Conservation (phyloP, 2,329 filamentous ascomycete genomes). For the Beauveria asiatica region DNA sequence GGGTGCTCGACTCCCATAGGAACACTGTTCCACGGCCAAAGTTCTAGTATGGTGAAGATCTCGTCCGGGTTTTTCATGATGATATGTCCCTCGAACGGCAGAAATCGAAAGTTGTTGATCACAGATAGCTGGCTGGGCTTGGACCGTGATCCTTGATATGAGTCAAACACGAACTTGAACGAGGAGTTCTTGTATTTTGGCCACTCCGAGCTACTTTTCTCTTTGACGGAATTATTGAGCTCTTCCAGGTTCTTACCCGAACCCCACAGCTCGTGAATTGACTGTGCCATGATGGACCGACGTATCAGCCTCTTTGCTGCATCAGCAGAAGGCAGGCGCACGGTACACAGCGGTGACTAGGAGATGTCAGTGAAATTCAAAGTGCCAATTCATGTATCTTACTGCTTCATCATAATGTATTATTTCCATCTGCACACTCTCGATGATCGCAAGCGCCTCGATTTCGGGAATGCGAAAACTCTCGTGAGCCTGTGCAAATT, state of each 20-base stretch:
- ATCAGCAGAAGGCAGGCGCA: slow-evolving; percentile 56
- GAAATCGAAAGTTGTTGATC: slow-evolving; percentile 74
- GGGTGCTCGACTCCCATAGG: slow-evolving; percentile 44
- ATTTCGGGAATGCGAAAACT: slow-evolving; percentile 84
- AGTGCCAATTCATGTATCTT: slow-evolving; percentile 26
- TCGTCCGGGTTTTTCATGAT: slow-evolving; percentile 64
- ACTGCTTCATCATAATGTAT: slow-evolving; percentile 68
- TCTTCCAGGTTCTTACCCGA: slow-evolving; percentile 55
- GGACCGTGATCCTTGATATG: slow-evolving; percentile 67
- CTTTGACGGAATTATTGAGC: slow-evolving; percentile 58
- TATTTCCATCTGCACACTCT: slow-evolving; percentile 60
- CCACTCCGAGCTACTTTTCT: slow-evolving; percentile 54
- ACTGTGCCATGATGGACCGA: slow-evolving; percentile 73
- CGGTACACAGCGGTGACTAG: slow-evolving; percentile 79
- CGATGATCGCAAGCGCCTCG: slow-evolving; percentile 64
- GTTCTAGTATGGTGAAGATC: slow-evolving; percentile 73
- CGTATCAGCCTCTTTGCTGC: slow-evolving; percentile 59
- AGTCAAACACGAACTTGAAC: slow-evolving; percentile 80
- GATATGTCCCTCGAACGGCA: slow-evolving; percentile 72
- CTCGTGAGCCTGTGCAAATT: slow-evolving; percentile 83
- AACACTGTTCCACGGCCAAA: slow-evolving; percentile 55
- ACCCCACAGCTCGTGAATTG: slow-evolving; percentile 87
- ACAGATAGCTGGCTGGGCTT: slow-evolving; percentile 57
- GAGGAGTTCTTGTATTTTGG: slow-evolving; percentile 51
- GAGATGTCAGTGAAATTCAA: slow-evolving; percentile 15